phyloP scores from a whole-genome alignment of 1,284 basidiomycete species.

The Schizophyllum commune region DNA sequence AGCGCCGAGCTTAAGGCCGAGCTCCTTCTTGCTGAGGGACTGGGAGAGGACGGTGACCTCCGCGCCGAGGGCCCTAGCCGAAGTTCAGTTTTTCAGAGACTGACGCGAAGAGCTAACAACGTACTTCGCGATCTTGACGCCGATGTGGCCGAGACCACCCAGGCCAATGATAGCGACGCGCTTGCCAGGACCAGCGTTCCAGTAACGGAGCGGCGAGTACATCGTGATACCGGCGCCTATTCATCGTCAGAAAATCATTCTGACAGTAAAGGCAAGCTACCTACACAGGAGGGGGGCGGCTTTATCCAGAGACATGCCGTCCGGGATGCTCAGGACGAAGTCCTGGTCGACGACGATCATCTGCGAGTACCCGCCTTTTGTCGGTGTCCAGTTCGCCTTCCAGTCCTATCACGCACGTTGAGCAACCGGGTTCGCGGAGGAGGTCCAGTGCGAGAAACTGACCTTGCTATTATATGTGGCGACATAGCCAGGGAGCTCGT shows the following conservation, averaged over 20 bases:
- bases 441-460: background rate
- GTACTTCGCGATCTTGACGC: constrained; percentile 6
- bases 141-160: constrained; percentile 6
- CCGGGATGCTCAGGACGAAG: constrained; percentile 4
- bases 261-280: background rate
- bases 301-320: constrained; percentile 1
- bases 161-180: constrained; percentile 4
- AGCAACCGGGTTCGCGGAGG: background rate
- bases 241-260: background rate
- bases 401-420: background rate
- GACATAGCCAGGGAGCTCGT: background rate
- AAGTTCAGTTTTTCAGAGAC: background rate
- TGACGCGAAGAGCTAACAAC: background rate
- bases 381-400: background rate
- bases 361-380: constrained; percentile 4
- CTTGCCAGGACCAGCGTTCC: constrained; percentile 2
- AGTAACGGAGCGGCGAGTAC: constrained; percentile 3
- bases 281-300: constrained; percentile 5
- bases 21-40: constrained; percentile 5
- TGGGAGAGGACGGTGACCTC: constrained; percentile 9
- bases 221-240: constrained; percentile 2
- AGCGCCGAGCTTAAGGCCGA: constrained; percentile 4
- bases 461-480: constrained; percentile 1
- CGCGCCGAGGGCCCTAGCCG: constrained; percentile 2
- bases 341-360: constrained; percentile 6